Percentiles rank a stretch among this genome's conserved stretches.
phyloP scores from a whole-genome alignment of 805 yeast species.

The Metschnikowia matae region DNA sequence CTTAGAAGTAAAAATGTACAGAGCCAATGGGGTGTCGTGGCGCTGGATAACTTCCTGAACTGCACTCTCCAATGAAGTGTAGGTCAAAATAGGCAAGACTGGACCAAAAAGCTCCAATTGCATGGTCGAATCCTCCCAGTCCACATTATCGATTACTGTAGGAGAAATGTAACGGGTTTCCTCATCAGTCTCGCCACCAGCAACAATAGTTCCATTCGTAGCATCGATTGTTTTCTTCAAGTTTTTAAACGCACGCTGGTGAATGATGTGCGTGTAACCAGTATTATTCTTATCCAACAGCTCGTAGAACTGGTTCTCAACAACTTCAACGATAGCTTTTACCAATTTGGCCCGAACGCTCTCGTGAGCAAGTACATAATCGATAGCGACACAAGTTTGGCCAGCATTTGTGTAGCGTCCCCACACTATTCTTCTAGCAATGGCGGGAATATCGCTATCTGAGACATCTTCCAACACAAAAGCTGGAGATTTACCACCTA shows the following conservation, averaged over 20 bases:
- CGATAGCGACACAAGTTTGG: conserved; percentile 89
- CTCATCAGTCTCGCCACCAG: conserved; percentile 43
- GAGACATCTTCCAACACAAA: conserved; percentile 53
- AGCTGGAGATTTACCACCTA: conserved; percentile 92
- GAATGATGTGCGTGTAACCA: conserved; percentile 57
- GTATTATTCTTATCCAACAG: conserved; percentile 23
- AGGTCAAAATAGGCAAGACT: conserved; percentile 66
- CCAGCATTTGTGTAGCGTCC: conserved; percentile 80
- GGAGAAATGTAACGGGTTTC: conserved; percentile 59
- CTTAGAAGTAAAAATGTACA: conserved; percentile 57
- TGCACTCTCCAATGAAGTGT: conserved; percentile 41
- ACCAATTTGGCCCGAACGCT: conserved; percentile 51
- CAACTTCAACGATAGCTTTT: conserved; percentile 33
- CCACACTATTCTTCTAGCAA: conserved; percentile 67
- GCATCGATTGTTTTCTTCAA: conserved; percentile 40
- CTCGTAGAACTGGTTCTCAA: conserved; percentile 45
- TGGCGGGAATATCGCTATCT: conserved; percentile 37
- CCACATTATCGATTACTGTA: conserved; percentile 61
- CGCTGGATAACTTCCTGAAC: conserved; percentile 39
- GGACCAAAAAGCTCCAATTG: conserved; percentile 81
- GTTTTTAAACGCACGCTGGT: conserved; percentile 49
- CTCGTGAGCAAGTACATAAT: conserved; percentile 69
- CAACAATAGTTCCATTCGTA: conserved; percentile 51
- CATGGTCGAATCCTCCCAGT: conserved; percentile 70
- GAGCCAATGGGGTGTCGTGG: conserved; percentile 78